Evolutionary conservation across 2,329 filamentous ascomycete species (phyloP), one percentile per base, ranked within the genome.

Genomic region (Dactylonectria estremocensis): DNA sequence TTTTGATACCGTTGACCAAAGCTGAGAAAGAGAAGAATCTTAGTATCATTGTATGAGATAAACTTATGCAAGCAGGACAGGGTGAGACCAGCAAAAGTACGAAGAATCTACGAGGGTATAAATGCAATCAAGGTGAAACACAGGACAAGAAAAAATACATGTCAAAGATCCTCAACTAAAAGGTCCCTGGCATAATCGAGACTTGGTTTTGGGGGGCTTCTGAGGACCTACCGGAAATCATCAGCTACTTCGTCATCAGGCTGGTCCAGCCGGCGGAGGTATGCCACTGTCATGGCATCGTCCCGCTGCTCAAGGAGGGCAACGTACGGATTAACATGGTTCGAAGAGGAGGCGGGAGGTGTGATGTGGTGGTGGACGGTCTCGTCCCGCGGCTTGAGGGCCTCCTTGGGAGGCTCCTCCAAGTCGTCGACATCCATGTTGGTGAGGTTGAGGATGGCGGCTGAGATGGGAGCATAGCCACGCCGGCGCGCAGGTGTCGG

Each of bases 1-100:
- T 72, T 72, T 13, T 79, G 76, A 55, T 83, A 82, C 55, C 77
- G 74, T 57, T 81, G 79, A 1, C 80, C 80, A 66, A 81, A 82
- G 7, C 70, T 71, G 33, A 14, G 54, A 59, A 50, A 18, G 43
- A 10, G 46, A 35, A 31, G 9, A 68, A 24, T 50, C 63, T 64
- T 70, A 66, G 67, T 50, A 62, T 66, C 37, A 58, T 43, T 48
- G 24, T 50, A 16, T 43, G 37, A 66, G 53, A 64, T 43, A 22
- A 20, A 16, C 13, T 18, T 20, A 40, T 18, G 53, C 16, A 58
- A 48, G n/a, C 6, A 45, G 56, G 20, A 20, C 3, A 4, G 33
- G 45, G n/a, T n/a, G 24, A 9, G n/a, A 54, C 28, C 20, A 49
- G 52, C 18, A 61, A 46, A 4, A 46, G 16, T 10, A 2, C 28